Conservation (phyloP, 768 basidiomycete species). For the Pulveroboletus sp. region DNA sequence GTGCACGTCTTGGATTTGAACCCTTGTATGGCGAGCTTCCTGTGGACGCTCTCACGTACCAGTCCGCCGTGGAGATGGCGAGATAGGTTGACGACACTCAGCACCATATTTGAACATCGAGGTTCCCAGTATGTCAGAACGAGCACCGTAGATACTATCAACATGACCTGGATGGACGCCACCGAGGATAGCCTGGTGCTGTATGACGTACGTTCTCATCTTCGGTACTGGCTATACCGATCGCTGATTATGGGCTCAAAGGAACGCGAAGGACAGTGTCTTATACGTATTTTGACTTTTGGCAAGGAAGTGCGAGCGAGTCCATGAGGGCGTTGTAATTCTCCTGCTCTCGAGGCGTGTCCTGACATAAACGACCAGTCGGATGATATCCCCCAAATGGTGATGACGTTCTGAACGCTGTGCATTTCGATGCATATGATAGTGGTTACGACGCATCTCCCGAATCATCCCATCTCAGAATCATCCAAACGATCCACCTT, state of each 20-base stretch:
- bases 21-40: slow-evolving; percentile 19
- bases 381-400: not conserved
- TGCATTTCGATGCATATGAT: not conserved
- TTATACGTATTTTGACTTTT: slow-evolving; percentile 31
- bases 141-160: slow-evolving; percentile 41
- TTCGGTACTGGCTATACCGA: not conserved
- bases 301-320: slow-evolving; percentile 19
- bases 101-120: slow-evolving; percentile 28
- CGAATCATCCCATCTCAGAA: slow-evolving; percentile 42
- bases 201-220: slow-evolving; percentile 41
- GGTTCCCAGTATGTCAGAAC: slow-evolving; percentile 26
- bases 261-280: slow-evolving; percentile 32
- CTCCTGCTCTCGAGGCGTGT: slow-evolving; percentile 1
- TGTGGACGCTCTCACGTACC: slow-evolving; percentile 24
- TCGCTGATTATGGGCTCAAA: slow-evolving; percentile 8
- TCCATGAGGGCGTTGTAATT: slow-evolving; percentile 6
- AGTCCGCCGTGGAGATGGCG: slow-evolving; percentile 31
- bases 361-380: not conserved
- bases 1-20: slow-evolving; percentile 31
- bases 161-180: slow-evolving; percentile 46
- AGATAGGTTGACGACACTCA: slow-evolving; percentile 21
- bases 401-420: not conserved
- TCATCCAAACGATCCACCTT: slow-evolving; percentile 68
- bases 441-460: slow-evolving; percentile 11
- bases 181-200: slow-evolving; percentile 61